Base-by-base conservation (phyloP, 495 filamentous ascomycete genomes). In the Staphylotrichum longicolle region DNA sequence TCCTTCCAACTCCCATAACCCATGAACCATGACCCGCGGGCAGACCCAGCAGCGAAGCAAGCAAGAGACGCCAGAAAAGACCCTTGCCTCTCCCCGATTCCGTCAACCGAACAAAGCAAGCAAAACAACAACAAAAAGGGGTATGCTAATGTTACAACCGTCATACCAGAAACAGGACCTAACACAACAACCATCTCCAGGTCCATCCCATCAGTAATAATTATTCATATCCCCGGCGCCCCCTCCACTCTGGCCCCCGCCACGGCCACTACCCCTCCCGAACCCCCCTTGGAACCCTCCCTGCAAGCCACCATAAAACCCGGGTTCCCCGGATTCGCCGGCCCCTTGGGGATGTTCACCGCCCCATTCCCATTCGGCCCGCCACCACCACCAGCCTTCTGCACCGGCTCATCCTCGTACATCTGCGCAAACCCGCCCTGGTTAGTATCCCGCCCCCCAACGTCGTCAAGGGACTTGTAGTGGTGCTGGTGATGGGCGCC, bases 391-490 rank as follows among this genome's bases (percentile, higher is more conserved):
- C 10, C 6, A 3, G 37, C 2, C 39, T 65, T 68, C 11, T 56
- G 30, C 12, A 57, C 56, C 30, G 58, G 50, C 7, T 62, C 63
- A 34, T 80, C 77, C 52, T 80, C 77, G 51, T 80, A 80, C 2
- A 76, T 77, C 11, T 72, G 61, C 6, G 66, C 64, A 47, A 69
- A 75, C 5, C 72, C 71, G 27, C 66, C 66, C 20, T 73, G 73
- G 42, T 63, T 71, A 1, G 56, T 72, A 3, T 77, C 75, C 7
- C 74, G 72, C 30, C 73, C 73, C 2, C 75, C 76, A 0, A 80
- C 62, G 49, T 80, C 78, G 40, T 80, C 77, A 0, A 75, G 71
- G 6, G 67, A 70, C 45, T 70, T 72, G 66, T 74, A 74, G 50
- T 75, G 70, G 47, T 72, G 61, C 7, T 30, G 65, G 54, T 34